phyloP scores from a whole-genome alignment of 176 grass and related monocot genomes.

The Aegilops speltoides region DNA sequence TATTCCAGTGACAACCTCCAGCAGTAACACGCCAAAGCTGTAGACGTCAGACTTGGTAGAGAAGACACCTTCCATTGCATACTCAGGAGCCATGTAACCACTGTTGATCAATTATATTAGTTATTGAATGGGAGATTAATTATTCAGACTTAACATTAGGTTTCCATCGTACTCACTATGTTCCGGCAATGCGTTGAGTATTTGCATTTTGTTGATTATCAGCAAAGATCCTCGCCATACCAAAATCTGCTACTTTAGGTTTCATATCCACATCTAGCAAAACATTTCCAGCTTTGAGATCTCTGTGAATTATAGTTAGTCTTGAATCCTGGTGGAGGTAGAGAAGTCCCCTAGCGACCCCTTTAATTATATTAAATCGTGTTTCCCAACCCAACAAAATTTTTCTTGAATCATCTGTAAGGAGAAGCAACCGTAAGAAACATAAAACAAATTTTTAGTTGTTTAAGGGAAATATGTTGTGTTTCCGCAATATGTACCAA shows the following conservation, averaged over 20 bases:
- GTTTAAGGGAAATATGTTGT: neutral
- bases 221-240: slow-evolving; percentile 5
- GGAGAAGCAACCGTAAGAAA: neutral
- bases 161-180: neutral
- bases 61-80: slow-evolving; percentile 53
- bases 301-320: slow-evolving; percentile 41
- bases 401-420: slow-evolving; percentile 13
- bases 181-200: too few relatives aligned
- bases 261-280: slow-evolving; percentile 43
- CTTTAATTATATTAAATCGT: slow-evolving; percentile 44
- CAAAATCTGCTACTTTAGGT: slow-evolving; percentile 7
- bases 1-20: slow-evolving; percentile 46
- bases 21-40: slow-evolving; percentile 40
- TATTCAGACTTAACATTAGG: too few relatives aligned
- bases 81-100: neutral
- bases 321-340: slow-evolving; percentile 49
- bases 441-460: too few relatives aligned
- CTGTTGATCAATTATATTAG: neutral
- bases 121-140: too few relatives aligned
- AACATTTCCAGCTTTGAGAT: slow-evolving; percentile 43
- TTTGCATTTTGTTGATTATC: too few relatives aligned
- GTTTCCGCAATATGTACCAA: slow-evolving; percentile 9
- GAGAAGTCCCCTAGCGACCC: slow-evolving; percentile 37
- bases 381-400: slow-evolving; percentile 23
- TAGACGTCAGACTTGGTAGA: slow-evolving; percentile 48